A percentile compares a stretch with the other conserved stretches of the same genome.
phyloP scores from a whole-genome alignment of 129 eudicot genomes.

The Flaveria linearis region DNA sequence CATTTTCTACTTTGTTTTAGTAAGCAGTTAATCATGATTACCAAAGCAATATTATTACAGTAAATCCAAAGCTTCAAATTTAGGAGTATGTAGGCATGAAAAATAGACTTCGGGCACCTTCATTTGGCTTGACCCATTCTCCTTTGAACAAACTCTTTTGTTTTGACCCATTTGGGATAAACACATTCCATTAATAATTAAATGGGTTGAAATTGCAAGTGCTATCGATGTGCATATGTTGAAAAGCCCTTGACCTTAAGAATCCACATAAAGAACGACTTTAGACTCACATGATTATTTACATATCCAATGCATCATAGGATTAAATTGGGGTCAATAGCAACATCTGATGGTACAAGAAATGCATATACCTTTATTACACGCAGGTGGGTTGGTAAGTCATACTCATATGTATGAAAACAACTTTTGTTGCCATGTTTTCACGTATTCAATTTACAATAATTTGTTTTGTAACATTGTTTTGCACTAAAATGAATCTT shows the following conservation, averaged over 20 bases:
- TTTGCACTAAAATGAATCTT: too few relatives aligned
- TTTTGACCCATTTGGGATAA: slow-evolving; percentile 6
- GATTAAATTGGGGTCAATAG: slow-evolving; percentile 93
- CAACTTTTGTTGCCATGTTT: slow-evolving; percentile 14
- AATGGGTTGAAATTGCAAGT: slow-evolving; percentile 17
- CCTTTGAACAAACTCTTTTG: neutral
- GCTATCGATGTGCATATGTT: slow-evolving; percentile 33
- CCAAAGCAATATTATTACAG: neutral
- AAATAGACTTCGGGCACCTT: neutral
- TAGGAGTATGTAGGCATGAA: neutral
- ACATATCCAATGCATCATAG: slow-evolving; percentile 99
- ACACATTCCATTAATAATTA: slow-evolving; percentile 1
- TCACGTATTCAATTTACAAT: neutral
- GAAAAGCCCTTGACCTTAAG: slow-evolving; percentile 28
- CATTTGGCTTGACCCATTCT: neutral
- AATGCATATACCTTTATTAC: slow-evolving; percentile 80
- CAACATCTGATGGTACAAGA: slow-evolving; percentile 83
- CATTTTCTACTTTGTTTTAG: neutral
- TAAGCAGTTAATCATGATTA: neutral
- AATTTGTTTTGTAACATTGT: neutral
- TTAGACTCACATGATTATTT: too few relatives aligned
- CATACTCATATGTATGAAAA: slow-evolving; percentile 33
- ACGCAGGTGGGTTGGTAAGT: slow-evolving; percentile 99
- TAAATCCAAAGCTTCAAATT: neutral
- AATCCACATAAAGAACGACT: slow-evolving; percentile 36